Base-by-base conservation (phyloP, 257 asterid genomes). In the Ajuga chamaepitys region DNA sequence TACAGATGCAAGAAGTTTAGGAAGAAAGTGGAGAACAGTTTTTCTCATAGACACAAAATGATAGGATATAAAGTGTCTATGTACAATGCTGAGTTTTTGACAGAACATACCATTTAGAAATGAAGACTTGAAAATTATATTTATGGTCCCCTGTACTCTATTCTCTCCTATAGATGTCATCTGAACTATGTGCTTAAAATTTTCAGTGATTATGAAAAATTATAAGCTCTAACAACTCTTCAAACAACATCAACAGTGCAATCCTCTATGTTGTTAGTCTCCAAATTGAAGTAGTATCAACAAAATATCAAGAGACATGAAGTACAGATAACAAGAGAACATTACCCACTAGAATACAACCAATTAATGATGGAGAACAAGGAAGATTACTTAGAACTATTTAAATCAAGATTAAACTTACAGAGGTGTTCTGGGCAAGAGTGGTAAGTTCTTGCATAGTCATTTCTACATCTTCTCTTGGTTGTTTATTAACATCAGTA, bases 391-490 rank as follows among this genome's bases (percentile, higher is more conserved):
- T 44, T 58, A 50, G 62, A 61, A 48, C 45, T 21, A 25, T 26
- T 20, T 24, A 16, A 28, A 46, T 38, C 44, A 14, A 53, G 66
- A 67, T 11, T 45, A 42, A 48, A 80, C 98, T 90, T 81, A 95
- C 99, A 28, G 97, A 95, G 64, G 99, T 91, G 75, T 90, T 77
- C 73, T 90, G 99, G 63, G 98, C 96, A 70, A 95, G 89, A 63
- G 62, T 76, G 66, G 85, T 82, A 59, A 95, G 76, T 79, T 95
- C 97, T 68, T 82, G 95, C 98, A 95, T 83, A 28, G 89, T 86
- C 88, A 77, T 75, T 73, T 95, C 95, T 32, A 88, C 96, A 52
- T 88, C 98, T 68, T 78, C 88, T 67, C 87, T 76, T 63, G 70
- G 84, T 70, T 77, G 95, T 74, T 82, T 86, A 73, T 76, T 75